Percentiles rank a stretch among this genome's conserved stretches.
phyloP scores from a whole-genome alignment of 2,329 filamentous ascomycete genomes.

The Apiospora rasikravindrae region DNA sequence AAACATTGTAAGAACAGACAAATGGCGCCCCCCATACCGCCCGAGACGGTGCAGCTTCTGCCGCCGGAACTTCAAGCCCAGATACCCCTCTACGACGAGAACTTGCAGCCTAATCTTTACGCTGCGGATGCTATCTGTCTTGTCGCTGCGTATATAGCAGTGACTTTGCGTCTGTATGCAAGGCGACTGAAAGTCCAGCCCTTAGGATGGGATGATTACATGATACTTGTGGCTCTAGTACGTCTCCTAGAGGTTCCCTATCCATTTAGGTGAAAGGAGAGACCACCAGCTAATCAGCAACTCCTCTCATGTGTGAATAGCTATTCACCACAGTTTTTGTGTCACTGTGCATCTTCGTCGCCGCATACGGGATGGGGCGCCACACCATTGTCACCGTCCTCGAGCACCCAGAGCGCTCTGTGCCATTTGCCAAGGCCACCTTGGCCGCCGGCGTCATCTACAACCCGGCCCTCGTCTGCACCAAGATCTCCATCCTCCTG shows the following conservation, averaged over 20 bases:
- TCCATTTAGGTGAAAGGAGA: neutral
- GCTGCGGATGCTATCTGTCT: neutral
- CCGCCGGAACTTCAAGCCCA: conserved; percentile 56
- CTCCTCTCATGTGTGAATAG: neutral
- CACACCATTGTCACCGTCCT: conserved; percentile 11
- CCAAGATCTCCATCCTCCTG: neutral
- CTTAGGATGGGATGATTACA: conserved; percentile 15
- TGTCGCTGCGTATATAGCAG: neutral
- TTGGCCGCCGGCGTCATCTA: neutral
- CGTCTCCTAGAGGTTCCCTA: neutral
- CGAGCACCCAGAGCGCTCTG: conserved; percentile 5
- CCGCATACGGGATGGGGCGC: conserved; percentile 1
- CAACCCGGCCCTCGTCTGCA: conserved; percentile 14
- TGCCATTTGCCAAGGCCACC: conserved; percentile 8
- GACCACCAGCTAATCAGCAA: neutral
- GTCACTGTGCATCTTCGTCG: conserved; percentile 6
- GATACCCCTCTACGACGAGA: conserved; percentile 51
- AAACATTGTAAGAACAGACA: neutral
- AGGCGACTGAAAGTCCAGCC: conserved; percentile 44
- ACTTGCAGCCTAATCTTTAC: conserved; percentile 13
- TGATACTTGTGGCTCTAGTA: neutral
- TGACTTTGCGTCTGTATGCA: conserved; percentile 46
- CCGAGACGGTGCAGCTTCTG: conserved; percentile 42
- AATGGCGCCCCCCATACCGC: neutral
- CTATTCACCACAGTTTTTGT: conserved; percentile 3